phyloP scores from a whole-genome alignment of 176 grass and related monocot species.

The Oryza glaberrima region DNA sequence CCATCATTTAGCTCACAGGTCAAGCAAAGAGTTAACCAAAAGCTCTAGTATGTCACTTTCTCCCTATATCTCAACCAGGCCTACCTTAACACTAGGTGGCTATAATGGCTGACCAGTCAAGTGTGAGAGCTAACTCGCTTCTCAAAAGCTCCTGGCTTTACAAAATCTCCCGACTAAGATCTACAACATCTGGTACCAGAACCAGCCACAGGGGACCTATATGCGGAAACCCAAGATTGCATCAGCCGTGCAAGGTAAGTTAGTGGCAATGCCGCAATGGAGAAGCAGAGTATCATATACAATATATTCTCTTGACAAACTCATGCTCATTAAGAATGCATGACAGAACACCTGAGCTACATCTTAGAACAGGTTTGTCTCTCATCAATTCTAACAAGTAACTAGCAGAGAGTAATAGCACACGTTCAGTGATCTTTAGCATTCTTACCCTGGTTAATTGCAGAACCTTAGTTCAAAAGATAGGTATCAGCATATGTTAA shows the following conservation, averaged over 20 bases:
- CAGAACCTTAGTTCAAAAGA: background rate
- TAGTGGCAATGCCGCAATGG: too few relatives aligned
- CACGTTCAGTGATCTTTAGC: background rate
- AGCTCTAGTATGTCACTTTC: background rate
- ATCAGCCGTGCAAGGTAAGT: background rate
- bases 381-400: slow-evolving; percentile 31
- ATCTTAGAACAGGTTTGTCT: slow-evolving; percentile 24
- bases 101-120: background rate
- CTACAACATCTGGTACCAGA: background rate
- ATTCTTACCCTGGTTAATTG: background rate
- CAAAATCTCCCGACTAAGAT: background rate
- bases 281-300: background rate
- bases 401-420: background rate
- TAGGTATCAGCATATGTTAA: slow-evolving; percentile 27
- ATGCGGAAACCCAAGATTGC: background rate
- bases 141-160: background rate
- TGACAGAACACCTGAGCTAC: slow-evolving; percentile 25
- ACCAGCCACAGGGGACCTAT: background rate
- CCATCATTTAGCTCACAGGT: background rate
- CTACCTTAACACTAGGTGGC: background rate
- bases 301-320: background rate
- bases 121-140: background rate
- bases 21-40: background rate
- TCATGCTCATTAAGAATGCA: slow-evolving; percentile 21
- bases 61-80: background rate